phyloP scores from a whole-genome alignment of 495 filamentous ascomycete genomes.

The Penicillium robsamsonii region DNA sequence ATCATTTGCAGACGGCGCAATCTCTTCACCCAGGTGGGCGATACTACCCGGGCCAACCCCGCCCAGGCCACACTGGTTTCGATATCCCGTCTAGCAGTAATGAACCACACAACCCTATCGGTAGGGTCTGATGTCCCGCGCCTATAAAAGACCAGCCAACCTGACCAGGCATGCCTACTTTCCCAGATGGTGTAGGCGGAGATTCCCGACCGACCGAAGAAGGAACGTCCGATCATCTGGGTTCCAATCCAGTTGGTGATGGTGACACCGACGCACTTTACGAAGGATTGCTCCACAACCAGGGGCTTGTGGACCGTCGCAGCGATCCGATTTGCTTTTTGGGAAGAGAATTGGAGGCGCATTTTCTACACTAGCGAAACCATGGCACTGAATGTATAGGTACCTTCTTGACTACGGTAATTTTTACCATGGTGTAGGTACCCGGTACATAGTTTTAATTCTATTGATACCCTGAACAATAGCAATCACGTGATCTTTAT shows the following conservation, averaged over 20 bases:
- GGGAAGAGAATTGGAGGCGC: conserved; percentile 10
- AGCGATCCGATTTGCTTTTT: conserved; percentile 11
- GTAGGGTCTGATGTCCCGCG: conserved; percentile 10
- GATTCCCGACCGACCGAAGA: conserved; percentile 12
- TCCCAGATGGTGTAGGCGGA: conserved; percentile 13
- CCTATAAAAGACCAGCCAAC: conserved; percentile 9
- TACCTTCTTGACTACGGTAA: background rate
- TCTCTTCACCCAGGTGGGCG: conserved; percentile 52
- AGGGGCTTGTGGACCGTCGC: conserved; percentile 23
- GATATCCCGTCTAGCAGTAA: conserved; percentile 18
- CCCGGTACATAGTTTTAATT: conserved; percentile 2
- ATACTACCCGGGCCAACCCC: conserved; percentile 42
- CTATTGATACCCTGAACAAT: conserved; percentile 13
- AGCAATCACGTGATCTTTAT: conserved; percentile 12
- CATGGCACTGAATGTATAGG: background rate
- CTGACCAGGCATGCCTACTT: conserved; percentile 17
- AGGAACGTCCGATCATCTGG: conserved; percentile 17
- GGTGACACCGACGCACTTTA: conserved; percentile 27
- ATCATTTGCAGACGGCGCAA: conserved; percentile 38
- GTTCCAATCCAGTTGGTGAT: conserved; percentile 13
- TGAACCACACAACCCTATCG: conserved; percentile 16
- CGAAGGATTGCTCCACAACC: conserved; percentile 23
- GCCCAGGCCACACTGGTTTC: conserved; percentile 7
- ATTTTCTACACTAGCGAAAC: conserved; percentile 10
- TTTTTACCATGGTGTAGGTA: background rate